Evolutionary conservation across 2,329 filamentous ascomycete species (phyloP).

Genomic region (Aspergillus calidoustus): DNA sequence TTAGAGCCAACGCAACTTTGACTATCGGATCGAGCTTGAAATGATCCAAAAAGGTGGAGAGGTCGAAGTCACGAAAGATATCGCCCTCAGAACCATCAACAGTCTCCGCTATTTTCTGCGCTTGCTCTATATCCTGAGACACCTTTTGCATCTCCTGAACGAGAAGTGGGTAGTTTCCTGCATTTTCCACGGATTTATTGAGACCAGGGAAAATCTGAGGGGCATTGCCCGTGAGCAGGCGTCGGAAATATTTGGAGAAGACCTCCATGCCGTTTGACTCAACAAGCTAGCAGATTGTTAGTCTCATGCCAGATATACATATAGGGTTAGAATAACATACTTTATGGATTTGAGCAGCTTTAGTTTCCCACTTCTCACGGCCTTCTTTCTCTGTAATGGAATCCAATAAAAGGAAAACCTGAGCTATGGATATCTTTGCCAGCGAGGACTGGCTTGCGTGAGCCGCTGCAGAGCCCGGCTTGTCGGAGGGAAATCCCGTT

Average conservation of each 20-base stretch:
- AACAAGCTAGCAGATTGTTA: conserved; percentile 67
- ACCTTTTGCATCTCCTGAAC: conserved; percentile 86
- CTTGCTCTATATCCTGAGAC: conserved; percentile 77
- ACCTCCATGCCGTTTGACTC: conserved; percentile 99
- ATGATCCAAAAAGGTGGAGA: conserved; percentile 94
- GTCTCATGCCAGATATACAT: background rate
- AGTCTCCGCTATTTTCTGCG: conserved; percentile 88
- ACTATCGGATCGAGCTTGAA: conserved; percentile 90
- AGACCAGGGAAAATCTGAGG: conserved; percentile 84
- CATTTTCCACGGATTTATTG: conserved; percentile 72
- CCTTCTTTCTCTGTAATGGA: conserved; percentile 95
- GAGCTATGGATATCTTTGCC: conserved; percentile 91
- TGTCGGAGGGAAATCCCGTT: conserved; percentile 56
- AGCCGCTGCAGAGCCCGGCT: conserved; percentile 49
- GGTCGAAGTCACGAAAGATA: conserved; percentile 92
- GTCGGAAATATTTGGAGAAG: conserved; percentile 92
- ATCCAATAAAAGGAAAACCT: conserved; percentile 92
- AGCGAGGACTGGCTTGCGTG: conserved; percentile 64
- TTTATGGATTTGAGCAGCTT: conserved; percentile 90
- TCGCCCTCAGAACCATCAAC: conserved; percentile 91
- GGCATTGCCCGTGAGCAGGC: conserved; percentile 89
- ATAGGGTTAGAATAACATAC: conserved; percentile 56
- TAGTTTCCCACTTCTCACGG: conserved; percentile 86
- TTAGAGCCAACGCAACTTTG: conserved; percentile 84
- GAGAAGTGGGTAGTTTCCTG: conserved; percentile 83